These are phyloP conservation scores for Arabis alpina DNA, from an alignment of 345 rosid species.

Conservation along the genomic window DNA sequence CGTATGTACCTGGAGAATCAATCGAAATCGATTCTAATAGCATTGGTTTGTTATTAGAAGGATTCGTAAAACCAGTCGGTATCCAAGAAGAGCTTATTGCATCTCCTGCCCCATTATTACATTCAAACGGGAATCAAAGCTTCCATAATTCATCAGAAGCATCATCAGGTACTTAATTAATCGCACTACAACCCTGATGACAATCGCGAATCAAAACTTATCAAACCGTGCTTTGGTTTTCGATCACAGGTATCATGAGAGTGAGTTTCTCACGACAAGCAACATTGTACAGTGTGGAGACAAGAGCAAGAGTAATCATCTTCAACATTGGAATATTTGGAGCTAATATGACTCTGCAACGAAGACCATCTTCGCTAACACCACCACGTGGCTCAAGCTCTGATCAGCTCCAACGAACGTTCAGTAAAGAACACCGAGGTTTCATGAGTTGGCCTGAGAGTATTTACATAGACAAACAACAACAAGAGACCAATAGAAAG, in stretches of 20 bases:
- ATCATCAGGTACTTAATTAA: slow-evolving; percentile 61
- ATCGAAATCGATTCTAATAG: slow-evolving; percentile 63
- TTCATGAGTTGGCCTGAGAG: slow-evolving; percentile 85
- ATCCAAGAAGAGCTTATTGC: slow-evolving; percentile 60
- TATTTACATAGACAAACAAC: slow-evolving; percentile 45
- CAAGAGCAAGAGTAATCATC: slow-evolving; percentile 74
- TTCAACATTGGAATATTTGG: slow-evolving; percentile 65
- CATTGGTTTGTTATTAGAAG: slow-evolving; percentile 81
- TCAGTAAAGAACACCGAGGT: slow-evolving; percentile 52
- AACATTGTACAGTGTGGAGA: slow-evolving; percentile 65
- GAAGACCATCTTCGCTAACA: slow-evolving; percentile 54
- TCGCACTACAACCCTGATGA: not conserved
- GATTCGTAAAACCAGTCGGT: slow-evolving; percentile 64
- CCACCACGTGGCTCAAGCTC: slow-evolving; percentile 44
- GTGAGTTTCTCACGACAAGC: slow-evolving; percentile 61
- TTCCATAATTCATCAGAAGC: slow-evolving; percentile 51
- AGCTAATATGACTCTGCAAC: slow-evolving; percentile 47
- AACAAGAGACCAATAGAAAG: slow-evolving; percentile 38
- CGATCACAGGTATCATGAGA: slow-evolving; percentile 36
- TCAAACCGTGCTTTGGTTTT: not conserved
- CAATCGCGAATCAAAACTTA: no score
- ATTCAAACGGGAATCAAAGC: slow-evolving; percentile 56
- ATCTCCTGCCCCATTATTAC: slow-evolving; percentile 68
- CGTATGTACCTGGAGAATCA: slow-evolving; percentile 69
- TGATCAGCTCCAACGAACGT: slow-evolving; percentile 59